A percentile compares a stretch with the other conserved stretches of the same genome.
These are phyloP conservation scores for Papiliotrema flavescens DNA, from an alignment of 1,284 basidiomycete genomes.

Conservation along the genomic window DNA sequence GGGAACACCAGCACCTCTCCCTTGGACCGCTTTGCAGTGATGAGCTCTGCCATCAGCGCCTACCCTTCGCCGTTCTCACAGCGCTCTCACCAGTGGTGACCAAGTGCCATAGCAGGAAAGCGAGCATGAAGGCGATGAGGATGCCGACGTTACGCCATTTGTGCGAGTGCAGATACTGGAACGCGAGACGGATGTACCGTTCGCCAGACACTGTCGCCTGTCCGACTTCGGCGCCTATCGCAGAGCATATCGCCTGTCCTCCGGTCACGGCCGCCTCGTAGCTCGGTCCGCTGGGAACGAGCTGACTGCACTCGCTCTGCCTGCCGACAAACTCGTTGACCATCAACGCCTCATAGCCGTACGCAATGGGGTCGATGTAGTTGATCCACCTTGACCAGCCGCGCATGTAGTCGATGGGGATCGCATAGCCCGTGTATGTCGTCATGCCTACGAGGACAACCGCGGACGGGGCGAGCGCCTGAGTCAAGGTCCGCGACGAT, in stretches of 20 bases:
- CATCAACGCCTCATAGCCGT: constrained; percentile 51
- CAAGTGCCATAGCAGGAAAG: constrained; percentile 54
- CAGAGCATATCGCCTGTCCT: constrained; percentile 45
- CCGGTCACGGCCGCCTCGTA: constrained; percentile 42
- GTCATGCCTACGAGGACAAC: constrained; percentile 52
- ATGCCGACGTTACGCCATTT: constrained; percentile 67
- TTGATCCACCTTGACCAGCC: constrained; percentile 55
- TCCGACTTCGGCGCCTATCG: constrained; percentile 49
- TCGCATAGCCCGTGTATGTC: constrained; percentile 53
- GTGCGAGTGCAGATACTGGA: constrained; percentile 59
- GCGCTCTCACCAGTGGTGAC: constrained; percentile 50
- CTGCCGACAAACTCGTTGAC: constrained; percentile 53
- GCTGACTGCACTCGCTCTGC: constrained; percentile 40
- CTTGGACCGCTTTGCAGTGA: constrained; percentile 52
- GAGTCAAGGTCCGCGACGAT: too few species aligned
- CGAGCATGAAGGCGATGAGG: constrained; percentile 56
- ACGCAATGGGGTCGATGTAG: constrained; percentile 52
- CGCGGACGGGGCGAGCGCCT: too few species aligned
- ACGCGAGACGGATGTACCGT: constrained; percentile 59
- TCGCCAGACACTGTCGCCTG: constrained; percentile 50
- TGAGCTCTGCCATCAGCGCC: constrained; percentile 43
- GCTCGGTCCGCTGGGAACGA: constrained; percentile 41
- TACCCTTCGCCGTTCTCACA: not conserved
- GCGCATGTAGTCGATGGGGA: constrained; percentile 47
- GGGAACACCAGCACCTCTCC: constrained; percentile 55